Base-by-base conservation (phyloP, 73 alveolate species). In the Effrenium voratum region DNA sequence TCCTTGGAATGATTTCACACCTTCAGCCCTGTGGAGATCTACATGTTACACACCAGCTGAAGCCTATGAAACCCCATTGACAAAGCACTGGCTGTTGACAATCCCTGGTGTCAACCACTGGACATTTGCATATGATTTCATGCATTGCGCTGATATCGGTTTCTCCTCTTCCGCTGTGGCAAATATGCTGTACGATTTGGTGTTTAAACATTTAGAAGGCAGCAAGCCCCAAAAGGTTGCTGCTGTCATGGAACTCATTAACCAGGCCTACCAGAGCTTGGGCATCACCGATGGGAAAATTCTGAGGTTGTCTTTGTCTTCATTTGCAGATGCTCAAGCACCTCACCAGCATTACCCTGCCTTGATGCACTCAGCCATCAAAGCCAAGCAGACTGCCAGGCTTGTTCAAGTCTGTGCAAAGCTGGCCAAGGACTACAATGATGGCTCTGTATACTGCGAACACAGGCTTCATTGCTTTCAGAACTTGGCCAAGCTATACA, bases 271-370 rank as follows among this genome's bases (percentile, higher is more conserved):
- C 45, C 41, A 76, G 16, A 36, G 24, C 34, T 0, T 76, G 86
- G 86, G 59, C 44, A 76, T 76, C 22, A 15, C 86, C 4, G 86
- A 40, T 6, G 86, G 86, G 40, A 41, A 45, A 28, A 76, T 76
- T 40, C 41, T 57, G 41, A 76, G 5, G 59, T 28, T 76, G 52
- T 34, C 86, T 16, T 22, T 0, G 52, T 76, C 60, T 4, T 70
- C 1, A 6, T 80, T 80, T 32, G 5, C 30, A 5, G 91, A 80
- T 34, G 46, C 40, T 16, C 72, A 46, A 24, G 91, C 91, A 46
- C 91, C 91, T 2, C 91, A 80, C 72, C 43, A 45, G 72, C 40
- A 80, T 46, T 80, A 80, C 91, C 91, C 91, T 34, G 32, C 4
- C 57, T 47, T 80, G 91, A 24, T 46, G 72, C 70, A 45, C 30